A percentile compares a stretch with the other conserved stretches of the same genome.
These are phyloP conservation scores for Quercus cerris DNA, from an alignment of 306 rosid genomes.

Conservation along the genomic window DNA sequence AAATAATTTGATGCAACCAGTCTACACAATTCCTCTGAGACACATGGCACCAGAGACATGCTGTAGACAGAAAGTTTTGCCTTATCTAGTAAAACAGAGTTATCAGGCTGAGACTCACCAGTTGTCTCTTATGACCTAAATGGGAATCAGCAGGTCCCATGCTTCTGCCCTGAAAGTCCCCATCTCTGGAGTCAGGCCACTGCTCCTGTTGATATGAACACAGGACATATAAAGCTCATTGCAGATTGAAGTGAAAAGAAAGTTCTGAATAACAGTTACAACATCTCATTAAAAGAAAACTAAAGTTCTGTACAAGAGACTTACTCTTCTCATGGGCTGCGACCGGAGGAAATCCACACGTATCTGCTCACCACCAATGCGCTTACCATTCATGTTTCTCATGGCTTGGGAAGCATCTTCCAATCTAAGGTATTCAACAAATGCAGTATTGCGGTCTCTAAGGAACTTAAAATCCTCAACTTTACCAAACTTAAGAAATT, in stretches of 20 bases:
- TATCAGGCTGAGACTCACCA: slow-evolving; percentile 42
- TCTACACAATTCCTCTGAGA: slow-evolving; percentile 1
- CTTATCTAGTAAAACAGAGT: slow-evolving; percentile 1
- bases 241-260: slow-evolving; percentile 10
- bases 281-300: slow-evolving; percentile 5
- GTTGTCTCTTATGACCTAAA: slow-evolving; percentile 66
- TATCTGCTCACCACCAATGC: slow-evolving; percentile 82
- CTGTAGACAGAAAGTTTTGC: neutral
- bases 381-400: slow-evolving; percentile 88
- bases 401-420: slow-evolving; percentile 89
- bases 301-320: slow-evolving; percentile 21
- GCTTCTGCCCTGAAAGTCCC: slow-evolving; percentile 61
- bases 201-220: slow-evolving; percentile 55
- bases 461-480: slow-evolving; percentile 80
- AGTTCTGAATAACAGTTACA: neutral
- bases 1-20: neutral
- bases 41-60: slow-evolving; percentile 2
- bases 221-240: slow-evolving; percentile 22
- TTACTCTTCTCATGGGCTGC: slow-evolving; percentile 64
- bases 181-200: slow-evolving; percentile 64
- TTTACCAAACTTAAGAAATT: slow-evolving; percentile 80
- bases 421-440: slow-evolving; percentile 71
- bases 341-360: slow-evolving; percentile 94
- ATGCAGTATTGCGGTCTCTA: slow-evolving; percentile 87
- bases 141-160: slow-evolving; percentile 54